Evolutionary conservation across 2,329 filamentous ascomycete species (phyloP), one percentile per base, ranked within the genome.

Genomic region (Ophiostoma novo-ulmi): DNA sequence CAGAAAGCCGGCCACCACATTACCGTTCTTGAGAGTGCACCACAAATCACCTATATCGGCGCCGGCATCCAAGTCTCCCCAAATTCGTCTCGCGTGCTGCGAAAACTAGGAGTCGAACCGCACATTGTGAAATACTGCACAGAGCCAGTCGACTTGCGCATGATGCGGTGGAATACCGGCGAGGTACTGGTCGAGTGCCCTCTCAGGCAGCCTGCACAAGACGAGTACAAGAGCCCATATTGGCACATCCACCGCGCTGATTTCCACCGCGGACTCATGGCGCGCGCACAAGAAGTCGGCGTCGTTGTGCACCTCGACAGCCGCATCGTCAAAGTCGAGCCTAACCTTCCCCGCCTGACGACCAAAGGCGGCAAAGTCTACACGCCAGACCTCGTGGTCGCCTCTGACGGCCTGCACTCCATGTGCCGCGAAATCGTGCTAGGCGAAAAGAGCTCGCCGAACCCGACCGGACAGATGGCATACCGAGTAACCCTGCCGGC

Each of bases 21-120:
- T 20, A 69, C 69, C 5, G 70, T 74, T 5, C 67, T 75, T 72
- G 79, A 80, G 72, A 77, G 77, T 69, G 78, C 79, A 5, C 70
- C 75, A 0, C 69, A 77, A 67, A 78, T 78, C 75, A 75, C 75
- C 31, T 78, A 80, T 70, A 77, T 79, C 31, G 79, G 79, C 35
- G 84, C 84, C 8, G 84, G 85, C 1, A 78, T 86, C n/a, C 84
- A 86, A 72, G 78, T 85, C 4, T 85, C 83, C 0, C 83, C 85
- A 5, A 84, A 84, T 70, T 79, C 81, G 0, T 82, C 84, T 1
- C 80, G 81, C 10, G 78, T 87, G 7, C 78, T 89, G 4, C 80
- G 82, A 36, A 76, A 80, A 73, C 87, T 85, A 81, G 80, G 80
- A 5, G 77, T 89, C 1, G 80, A 82, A 26, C 79, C 82, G 5